These are phyloP conservation scores for Rhamnella rubrinervis DNA, from an alignment of 331 rosid genomes.

Conservation along the genomic window DNA sequence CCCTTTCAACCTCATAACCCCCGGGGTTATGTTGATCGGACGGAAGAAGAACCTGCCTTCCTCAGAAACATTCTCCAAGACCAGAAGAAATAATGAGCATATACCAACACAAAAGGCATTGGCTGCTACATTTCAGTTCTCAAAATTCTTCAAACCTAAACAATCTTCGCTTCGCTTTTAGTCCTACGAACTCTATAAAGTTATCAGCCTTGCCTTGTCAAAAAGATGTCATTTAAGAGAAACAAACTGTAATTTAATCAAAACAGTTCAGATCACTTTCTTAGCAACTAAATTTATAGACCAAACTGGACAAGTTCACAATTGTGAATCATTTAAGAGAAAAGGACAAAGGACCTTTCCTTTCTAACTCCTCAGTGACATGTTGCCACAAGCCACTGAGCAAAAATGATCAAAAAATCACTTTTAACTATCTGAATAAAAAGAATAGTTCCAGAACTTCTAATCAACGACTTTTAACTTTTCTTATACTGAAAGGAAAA, in stretches of 20 bases:
- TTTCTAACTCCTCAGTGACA: no score
- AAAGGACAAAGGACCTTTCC: no score
- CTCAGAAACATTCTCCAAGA: background rate
- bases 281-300: background rate
- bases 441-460: background rate
- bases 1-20: no score
- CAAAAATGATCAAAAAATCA: background rate
- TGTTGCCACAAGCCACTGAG: no score
- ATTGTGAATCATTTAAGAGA: no score
- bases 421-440: background rate
- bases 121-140: background rate
- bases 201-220: background rate
- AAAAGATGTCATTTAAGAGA: background rate
- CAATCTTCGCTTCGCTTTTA: background rate
- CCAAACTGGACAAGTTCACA: background rate
- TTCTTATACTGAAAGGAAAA: no score
- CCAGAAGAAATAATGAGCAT: background rate
- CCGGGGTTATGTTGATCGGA: no score
- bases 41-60: no score
- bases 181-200: slow-evolving; percentile 5
- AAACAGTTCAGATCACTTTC: background rate
- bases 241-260: background rate
- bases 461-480: no score
- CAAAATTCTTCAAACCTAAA: background rate
- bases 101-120: background rate